Base-by-base conservation (phyloP, 1,284 basidiomycete genomes). In the Puccinia coronata region DNA sequence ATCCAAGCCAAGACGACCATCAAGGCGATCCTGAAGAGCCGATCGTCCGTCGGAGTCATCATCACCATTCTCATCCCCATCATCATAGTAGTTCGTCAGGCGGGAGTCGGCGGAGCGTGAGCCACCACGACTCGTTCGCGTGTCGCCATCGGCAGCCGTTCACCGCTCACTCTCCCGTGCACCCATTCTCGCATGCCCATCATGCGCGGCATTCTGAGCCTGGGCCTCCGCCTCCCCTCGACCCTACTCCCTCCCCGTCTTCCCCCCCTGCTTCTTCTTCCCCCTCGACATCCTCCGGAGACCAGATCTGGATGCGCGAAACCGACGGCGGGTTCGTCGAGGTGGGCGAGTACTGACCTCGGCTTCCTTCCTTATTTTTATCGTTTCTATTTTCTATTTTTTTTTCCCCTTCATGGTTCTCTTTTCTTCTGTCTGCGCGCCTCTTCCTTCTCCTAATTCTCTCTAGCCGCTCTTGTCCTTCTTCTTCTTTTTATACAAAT, bases 241-340 rank as follows among this genome's bases (percentile, higher is more conserved):
- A 1, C 5, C 51, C 51, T 11, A 16, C 23, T 20, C 23, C 51
- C 12, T 53, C n/a, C n/a, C n/a, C n/a, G n/a, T n/a, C n/a, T 53
- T n/a, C 51, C 31, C 23, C 59, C n/a, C 18, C 34, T 63, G 47
- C 67, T 43, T 55, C 70, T 11, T 49, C 70, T 28, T 34, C 47
- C 8, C 6, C 49, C 23, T 23, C n/a, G n/a, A 25, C 31, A 14
- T 11, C 69, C n/a, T 14, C 25, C 20, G 71, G 51, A 0, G 71
- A 73, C 11, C 47, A 73, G 14, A 41, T 80, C 9, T 80, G 77
- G 77, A 80, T 80, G 77, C 59, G 77, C 31, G 77, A 80, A 57
- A 80, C 77, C 31, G 77, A 80, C 47, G 67, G 77, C n/a, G 77
- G 77, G 34, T 80, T 80, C 47, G 77, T 80, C 23, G 77, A 80